phyloP scores from a whole-genome alignment of 805 yeast genomes.

The Ascoidea tarda region DNA sequence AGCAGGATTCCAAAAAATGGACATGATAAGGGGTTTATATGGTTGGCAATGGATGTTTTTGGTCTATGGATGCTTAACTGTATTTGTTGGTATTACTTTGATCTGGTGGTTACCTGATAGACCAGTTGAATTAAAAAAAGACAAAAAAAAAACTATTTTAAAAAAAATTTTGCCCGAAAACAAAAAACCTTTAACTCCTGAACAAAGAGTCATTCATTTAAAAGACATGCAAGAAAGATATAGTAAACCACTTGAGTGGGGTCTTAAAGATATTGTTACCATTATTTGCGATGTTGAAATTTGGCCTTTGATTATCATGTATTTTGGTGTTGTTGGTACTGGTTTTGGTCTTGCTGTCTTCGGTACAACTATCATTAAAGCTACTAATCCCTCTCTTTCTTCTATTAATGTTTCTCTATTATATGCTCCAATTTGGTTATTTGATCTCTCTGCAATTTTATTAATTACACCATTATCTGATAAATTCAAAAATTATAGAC shows the following conservation, averaged over 20 bases:
- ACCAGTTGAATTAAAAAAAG: conserved; percentile 24
- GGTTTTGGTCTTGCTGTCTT: conserved; percentile 79
- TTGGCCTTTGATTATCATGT: conserved; percentile 79
- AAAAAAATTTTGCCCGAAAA: conserved; percentile 12
- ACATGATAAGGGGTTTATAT: conserved; percentile 48
- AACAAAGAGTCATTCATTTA: conserved; percentile 42
- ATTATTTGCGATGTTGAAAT: conserved; percentile 50
- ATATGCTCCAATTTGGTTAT: conserved; percentile 85
- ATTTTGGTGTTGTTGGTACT: conserved; percentile 87
- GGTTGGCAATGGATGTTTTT: conserved; percentile 87
- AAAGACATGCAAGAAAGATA: conserved; percentile 45
- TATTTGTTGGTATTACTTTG: conserved; percentile 45
- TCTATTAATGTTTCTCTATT: conserved; percentile 61
- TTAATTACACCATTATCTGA: conserved; percentile 74
- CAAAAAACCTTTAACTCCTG: conserved; percentile 31
- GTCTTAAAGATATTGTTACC: conserved; percentile 36
- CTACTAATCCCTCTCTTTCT: conserved; percentile 45
- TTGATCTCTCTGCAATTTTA: conserved; percentile 65
- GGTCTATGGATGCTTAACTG: conserved; percentile 59
- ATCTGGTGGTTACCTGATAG: conserved; percentile 84
- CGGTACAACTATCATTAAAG: conserved; percentile 63
- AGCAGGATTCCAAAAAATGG: conserved; percentile 82
- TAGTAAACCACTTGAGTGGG: conserved; percentile 33
- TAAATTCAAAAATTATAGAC: conserved; percentile 41
- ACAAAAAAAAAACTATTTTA: conserved; percentile 6